These are phyloP conservation scores for Teunomyces barrocoloradensis DNA, from an alignment of 805 yeast species.

Conservation along the genomic window DNA sequence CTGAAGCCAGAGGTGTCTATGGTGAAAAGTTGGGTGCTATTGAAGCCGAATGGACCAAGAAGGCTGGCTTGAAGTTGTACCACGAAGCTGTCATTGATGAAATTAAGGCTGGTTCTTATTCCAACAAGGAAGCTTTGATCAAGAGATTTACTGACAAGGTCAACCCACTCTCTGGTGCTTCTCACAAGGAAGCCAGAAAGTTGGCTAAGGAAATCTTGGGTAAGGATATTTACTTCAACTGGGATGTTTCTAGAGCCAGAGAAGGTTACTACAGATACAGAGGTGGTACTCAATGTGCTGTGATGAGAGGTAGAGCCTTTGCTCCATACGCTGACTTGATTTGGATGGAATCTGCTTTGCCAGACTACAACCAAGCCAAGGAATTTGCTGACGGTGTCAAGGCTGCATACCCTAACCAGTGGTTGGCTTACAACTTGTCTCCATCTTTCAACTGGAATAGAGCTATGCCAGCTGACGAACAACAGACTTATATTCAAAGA, in stretches of 20 bases:
- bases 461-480: conserved; percentile 85
- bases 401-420: conserved; percentile 77
- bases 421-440: conserved; percentile 95
- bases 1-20: conserved; percentile 69
- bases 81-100: conserved; percentile 88
- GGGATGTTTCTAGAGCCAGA: conserved; percentile 93
- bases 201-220: conserved; percentile 76
- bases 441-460: conserved; percentile 98
- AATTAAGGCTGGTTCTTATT: conserved; percentile 57
- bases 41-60: conserved; percentile 78
- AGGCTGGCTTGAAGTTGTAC: conserved; percentile 84
- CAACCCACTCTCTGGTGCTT: conserved; percentile 70
- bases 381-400: conserved; percentile 93
- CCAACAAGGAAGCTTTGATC: conserved; percentile 63
- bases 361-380: conserved; percentile 89
- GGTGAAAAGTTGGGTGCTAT: conserved; percentile 69
- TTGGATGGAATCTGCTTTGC: conserved; percentile 98
- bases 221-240: conserved; percentile 81
- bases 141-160: conserved; percentile 64
- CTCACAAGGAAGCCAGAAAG: conserved; percentile 76
- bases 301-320: conserved; percentile 92
- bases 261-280: conserved; percentile 95
- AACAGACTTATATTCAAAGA: conserved; percentile 84
- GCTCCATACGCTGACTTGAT: conserved; percentile 94
- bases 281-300: conserved; percentile 97